Conservation (phyloP, 495 filamentous ascomycete species). For the Lichenothelia convexa region DNA sequence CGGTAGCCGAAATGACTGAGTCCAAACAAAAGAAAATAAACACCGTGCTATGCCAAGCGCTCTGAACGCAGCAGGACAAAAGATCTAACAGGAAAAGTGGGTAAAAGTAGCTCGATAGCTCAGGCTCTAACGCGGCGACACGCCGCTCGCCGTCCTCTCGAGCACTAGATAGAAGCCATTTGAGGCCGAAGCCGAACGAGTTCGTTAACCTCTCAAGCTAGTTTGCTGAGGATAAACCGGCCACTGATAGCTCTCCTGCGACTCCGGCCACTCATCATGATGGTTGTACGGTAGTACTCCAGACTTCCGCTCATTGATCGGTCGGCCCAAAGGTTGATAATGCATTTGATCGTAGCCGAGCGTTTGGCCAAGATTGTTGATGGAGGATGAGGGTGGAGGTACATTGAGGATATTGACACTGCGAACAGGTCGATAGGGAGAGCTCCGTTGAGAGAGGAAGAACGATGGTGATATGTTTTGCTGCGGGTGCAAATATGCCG, state of each 20-base stretch:
- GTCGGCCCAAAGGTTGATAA: constrained; percentile 74
- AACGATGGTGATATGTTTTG: constrained; percentile 42
- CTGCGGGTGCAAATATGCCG: constrained; percentile 21
- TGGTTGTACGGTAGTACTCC: constrained; percentile 62
- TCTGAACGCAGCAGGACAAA: too few species aligned
- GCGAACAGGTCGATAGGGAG: constrained; percentile 83
- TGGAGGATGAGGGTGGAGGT: constrained; percentile 63
- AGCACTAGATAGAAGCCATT: too few species aligned
- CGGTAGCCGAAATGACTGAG: too few species aligned
- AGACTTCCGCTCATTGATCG: constrained; percentile 52
- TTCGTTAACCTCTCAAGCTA: neutral
- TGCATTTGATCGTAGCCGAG: constrained; percentile 73
- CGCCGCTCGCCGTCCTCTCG: too few species aligned
- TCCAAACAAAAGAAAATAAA: too few species aligned
- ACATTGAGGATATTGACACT: constrained; percentile 76
- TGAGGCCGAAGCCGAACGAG: too few species aligned
- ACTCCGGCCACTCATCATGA: constrained; percentile 18
- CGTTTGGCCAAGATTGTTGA: constrained; percentile 48
- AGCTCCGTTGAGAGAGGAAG: constrained; percentile 46
- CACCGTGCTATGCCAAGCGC: too few species aligned
- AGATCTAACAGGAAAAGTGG: too few species aligned
- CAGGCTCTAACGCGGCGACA: too few species aligned
- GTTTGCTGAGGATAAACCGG: constrained; percentile 18
- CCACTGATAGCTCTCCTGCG: constrained; percentile 18
- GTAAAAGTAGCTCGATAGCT: too few species aligned